Evolutionary conservation across 2,329 filamentous ascomycete species (phyloP).

Genomic region (Helotiales sp.): DNA sequence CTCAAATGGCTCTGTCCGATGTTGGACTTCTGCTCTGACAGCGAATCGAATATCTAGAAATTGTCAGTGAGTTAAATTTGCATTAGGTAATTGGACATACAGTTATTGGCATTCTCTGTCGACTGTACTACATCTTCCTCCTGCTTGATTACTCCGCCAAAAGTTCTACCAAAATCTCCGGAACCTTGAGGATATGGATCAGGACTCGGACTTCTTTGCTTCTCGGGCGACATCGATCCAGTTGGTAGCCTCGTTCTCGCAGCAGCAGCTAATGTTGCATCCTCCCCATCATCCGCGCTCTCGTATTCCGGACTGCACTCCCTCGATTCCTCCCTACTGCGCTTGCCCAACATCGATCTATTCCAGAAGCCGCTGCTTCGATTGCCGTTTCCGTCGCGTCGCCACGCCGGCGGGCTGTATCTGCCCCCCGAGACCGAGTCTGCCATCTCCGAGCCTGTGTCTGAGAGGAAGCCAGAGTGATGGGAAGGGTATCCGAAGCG

Average conservation of each 20-base stretch:
- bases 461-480: slow-evolving; percentile 67
- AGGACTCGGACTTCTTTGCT: slow-evolving; percentile 61
- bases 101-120: slow-evolving; percentile 52
- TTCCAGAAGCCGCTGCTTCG: slow-evolving; percentile 51
- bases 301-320: slow-evolving; percentile 65
- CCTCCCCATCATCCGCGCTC: slow-evolving; percentile 54
- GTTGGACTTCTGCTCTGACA: slow-evolving; percentile 84
- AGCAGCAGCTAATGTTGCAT: slow-evolving; percentile 40
- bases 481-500: slow-evolving; percentile 59
- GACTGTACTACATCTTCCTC: slow-evolving; percentile 31
- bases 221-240: slow-evolving; percentile 60
- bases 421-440: slow-evolving; percentile 55
- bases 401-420: slow-evolving; percentile 71
- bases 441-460: slow-evolving; percentile 46
- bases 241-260: slow-evolving; percentile 49
- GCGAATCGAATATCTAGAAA: slow-evolving; percentile 82
- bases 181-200: slow-evolving; percentile 46
- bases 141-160: slow-evolving; percentile 44
- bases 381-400: slow-evolving; percentile 51
- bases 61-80: slow-evolving; percentile 31
- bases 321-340: slow-evolving; percentile 58
- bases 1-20: slow-evolving; percentile 84
- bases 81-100: slow-evolving; percentile 45
- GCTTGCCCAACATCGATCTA: slow-evolving; percentile 58
- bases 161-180: slow-evolving; percentile 45